phyloP scores from a whole-genome alignment of 2,329 filamentous ascomycete genomes.

The Ceratocystis colombiana region DNA sequence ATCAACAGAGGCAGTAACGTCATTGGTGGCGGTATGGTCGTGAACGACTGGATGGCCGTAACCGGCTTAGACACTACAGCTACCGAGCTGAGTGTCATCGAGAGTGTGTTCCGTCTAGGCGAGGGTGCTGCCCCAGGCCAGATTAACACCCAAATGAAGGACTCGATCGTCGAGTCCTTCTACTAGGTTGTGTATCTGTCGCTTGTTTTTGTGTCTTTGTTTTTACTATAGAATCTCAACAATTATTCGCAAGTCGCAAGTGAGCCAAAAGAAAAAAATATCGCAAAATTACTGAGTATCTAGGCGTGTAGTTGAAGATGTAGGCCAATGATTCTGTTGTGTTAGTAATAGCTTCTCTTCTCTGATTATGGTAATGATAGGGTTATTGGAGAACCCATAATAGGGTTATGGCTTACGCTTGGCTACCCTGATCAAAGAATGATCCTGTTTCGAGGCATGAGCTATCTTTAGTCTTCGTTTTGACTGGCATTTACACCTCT shows the following conservation, averaged over 20 bases:
- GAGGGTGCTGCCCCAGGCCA: constrained; percentile 71
- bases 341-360: too few relatives aligned
- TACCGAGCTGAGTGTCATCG: constrained; percentile 89
- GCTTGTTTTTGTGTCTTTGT: constrained; percentile 6
- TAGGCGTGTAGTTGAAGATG: too few relatives aligned
- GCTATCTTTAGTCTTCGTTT: too few relatives aligned
- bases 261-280: constrained; percentile 16
- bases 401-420: too few relatives aligned
- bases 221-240: constrained; percentile 4
- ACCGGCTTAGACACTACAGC: constrained; percentile 88
- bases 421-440: too few relatives aligned
- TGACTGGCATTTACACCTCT: too few relatives aligned
- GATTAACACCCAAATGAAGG: constrained; percentile 80
- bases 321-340: too few relatives aligned
- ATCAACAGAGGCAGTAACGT: constrained; percentile 90
- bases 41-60: constrained; percentile 91
- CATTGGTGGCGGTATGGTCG: constrained; percentile 93
- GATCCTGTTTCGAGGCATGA: too few relatives aligned
- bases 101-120: constrained; percentile 89
- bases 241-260: neutral
- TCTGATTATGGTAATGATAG: too few relatives aligned
- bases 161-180: constrained; percentile 98
- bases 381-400: too few relatives aligned
- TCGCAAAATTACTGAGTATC: neutral
- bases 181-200: constrained; percentile 50